Evolutionary conservation across 257 asterid species (phyloP).

Genomic region (Nicotiana otophora): DNA sequence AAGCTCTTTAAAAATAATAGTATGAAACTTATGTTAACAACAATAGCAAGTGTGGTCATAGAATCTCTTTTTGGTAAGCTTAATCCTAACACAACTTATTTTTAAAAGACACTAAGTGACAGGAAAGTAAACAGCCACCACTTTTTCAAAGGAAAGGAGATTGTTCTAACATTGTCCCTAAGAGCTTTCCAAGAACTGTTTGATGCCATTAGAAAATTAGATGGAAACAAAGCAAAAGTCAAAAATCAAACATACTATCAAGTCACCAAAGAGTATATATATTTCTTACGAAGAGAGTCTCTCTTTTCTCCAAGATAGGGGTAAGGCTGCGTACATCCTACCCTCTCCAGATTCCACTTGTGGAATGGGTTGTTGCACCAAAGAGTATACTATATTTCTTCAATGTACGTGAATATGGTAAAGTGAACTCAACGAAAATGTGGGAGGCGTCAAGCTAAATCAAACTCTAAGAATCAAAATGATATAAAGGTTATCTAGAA

Average conservation of each 20-base stretch:
- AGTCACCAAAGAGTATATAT: background rate
- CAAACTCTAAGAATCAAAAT: background rate
- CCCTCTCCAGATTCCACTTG: too few relatives aligned
- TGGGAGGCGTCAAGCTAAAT: background rate
- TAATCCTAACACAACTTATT: background rate
- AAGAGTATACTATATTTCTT: background rate
- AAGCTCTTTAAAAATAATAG: too few relatives aligned
- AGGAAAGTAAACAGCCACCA: background rate
- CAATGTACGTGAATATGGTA: background rate
- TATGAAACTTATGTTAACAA: background rate
- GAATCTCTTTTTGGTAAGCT: background rate
- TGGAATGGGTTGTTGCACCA: too few relatives aligned
- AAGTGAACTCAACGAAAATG: background rate
- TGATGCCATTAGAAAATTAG: background rate
- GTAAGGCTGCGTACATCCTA: too few relatives aligned
- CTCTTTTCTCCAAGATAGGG: too few relatives aligned
- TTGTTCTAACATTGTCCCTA: background rate
- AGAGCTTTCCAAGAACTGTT: background rate
- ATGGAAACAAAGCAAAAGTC: background rate
- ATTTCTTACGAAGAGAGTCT: too few relatives aligned
- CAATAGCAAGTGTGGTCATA: background rate
- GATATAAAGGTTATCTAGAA: background rate
- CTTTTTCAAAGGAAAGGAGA: background rate
- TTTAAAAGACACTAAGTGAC: background rate
- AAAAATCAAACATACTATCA: background rate